A percentile compares a stretch with the other conserved stretches of the same genome.
These are phyloP conservation scores for Trametes sanguinea DNA, from an alignment of 768 basidiomycete genomes.

Conservation along the genomic window DNA sequence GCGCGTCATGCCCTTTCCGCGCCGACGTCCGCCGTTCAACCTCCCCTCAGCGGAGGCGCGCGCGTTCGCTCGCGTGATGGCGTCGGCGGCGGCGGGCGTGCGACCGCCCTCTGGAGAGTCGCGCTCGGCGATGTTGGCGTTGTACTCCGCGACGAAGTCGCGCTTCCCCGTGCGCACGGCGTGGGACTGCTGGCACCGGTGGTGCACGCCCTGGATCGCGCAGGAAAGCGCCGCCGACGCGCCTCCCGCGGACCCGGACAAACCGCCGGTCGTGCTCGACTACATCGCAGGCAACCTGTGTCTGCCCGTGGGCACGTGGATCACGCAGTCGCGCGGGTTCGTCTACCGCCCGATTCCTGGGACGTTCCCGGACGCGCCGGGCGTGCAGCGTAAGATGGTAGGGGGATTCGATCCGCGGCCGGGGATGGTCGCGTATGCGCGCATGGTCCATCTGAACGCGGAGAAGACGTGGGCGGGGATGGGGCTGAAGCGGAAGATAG, in stretches of 20 bases:
- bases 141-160: constrained; percentile 16
- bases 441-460: constrained; percentile 11
- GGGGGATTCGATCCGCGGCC: constrained; percentile 14
- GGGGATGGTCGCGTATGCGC: constrained; percentile 16
- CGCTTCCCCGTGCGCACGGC: constrained; percentile 17
- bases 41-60: constrained; percentile 12
- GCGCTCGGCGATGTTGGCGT: constrained; percentile 16
- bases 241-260: background rate
- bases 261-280: constrained; percentile 10
- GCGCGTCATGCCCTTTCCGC: constrained; percentile 12
- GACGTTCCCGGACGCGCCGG: constrained; percentile 20
- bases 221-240: background rate
- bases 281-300: constrained; percentile 15
- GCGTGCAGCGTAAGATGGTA: constrained; percentile 14
- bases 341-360: constrained; percentile 16
- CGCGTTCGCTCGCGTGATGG: constrained; percentile 18
- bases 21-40: constrained; percentile 13
- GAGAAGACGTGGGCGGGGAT: constrained; percentile 11
- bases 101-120: constrained; percentile 13
- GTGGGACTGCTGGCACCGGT: constrained; percentile 27
- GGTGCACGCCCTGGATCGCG: constrained; percentile 22
- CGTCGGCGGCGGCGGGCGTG: constrained; percentile 7
- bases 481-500: constrained; percentile 4
- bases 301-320: constrained; percentile 13
- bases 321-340: background rate